phyloP scores from a whole-genome alignment of 768 basidiomycete genomes.

The Tremella fuciformis region DNA sequence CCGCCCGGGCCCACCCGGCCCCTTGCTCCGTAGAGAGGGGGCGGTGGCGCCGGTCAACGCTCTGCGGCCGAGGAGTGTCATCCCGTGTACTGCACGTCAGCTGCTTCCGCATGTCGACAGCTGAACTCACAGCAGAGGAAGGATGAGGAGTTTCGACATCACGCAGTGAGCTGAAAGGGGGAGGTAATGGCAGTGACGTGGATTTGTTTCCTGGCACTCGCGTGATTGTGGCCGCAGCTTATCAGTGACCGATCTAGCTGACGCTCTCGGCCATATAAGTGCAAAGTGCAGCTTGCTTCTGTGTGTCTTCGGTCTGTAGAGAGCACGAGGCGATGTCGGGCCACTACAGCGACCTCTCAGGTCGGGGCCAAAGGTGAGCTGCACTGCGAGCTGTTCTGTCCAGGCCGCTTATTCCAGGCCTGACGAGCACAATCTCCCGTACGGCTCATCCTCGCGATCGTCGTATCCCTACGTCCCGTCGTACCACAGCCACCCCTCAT shows the following conservation, averaged over 20 bases:
- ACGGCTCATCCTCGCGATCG: neutral
- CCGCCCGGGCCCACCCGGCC: slow-evolving; percentile 13
- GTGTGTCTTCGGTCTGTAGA: no score
- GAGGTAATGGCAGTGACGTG: neutral
- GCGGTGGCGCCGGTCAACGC: slow-evolving; percentile 26
- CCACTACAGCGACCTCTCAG: no score
- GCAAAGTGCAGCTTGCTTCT: no score
- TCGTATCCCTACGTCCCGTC: neutral
- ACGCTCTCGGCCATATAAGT: no score
- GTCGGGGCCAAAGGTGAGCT: no score
- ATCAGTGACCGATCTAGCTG: no score
- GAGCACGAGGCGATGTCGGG: no score
- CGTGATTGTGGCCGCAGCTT: no score
- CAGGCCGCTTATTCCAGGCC: no score
- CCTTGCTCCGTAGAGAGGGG: slow-evolving; percentile 8
- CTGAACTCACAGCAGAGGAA: slow-evolving; percentile 24
- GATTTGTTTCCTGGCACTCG: neutral
- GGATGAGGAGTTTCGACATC: slow-evolving; percentile 23
- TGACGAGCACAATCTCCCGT: neutral
- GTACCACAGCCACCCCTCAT: no score
- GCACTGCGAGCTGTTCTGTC: no score
- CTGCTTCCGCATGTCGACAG: neutral
- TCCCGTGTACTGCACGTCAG: slow-evolving; percentile 27
- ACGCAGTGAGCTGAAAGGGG: neutral
- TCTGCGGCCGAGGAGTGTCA: slow-evolving; percentile 35